phyloP scores from a whole-genome alignment of 2,329 filamentous ascomycete species.

The Aureobasidium lini region DNA sequence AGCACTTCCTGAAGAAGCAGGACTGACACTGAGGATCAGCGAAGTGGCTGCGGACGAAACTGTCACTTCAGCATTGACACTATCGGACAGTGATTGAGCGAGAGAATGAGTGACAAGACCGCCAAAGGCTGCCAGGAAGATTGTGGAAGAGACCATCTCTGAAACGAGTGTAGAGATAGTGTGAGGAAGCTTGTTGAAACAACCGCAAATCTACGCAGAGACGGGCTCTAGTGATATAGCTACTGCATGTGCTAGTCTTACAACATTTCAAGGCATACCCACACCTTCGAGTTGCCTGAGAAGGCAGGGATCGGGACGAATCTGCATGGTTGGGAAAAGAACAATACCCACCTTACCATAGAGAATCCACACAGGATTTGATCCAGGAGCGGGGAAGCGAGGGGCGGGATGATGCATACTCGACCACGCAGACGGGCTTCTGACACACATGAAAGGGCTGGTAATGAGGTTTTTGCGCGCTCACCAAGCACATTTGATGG shows the following conservation, averaged over 20 bases:
- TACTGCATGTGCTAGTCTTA: background rate
- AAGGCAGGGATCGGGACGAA: background rate
- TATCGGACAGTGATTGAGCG: background rate
- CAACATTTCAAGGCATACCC: background rate
- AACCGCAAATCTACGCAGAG: background rate
- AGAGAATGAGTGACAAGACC: slow-evolving; percentile 4
- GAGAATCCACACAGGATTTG: background rate
- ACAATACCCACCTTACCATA: background rate
- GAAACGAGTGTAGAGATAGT: slow-evolving; percentile 6
- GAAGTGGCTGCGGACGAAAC: background rate
- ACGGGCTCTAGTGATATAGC: background rate
- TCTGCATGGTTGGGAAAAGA: slow-evolving; percentile 1
- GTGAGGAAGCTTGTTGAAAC: background rate
- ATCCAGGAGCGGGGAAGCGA: background rate
- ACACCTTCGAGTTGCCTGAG: background rate
- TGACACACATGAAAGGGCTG: background rate
- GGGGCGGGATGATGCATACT: slow-evolving; percentile 3
- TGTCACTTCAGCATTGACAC: slow-evolving; percentile 3
- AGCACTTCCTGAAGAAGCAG: background rate
- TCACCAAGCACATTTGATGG: background rate
- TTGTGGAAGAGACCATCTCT: background rate
- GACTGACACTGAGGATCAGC: background rate
- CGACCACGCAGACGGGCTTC: background rate
- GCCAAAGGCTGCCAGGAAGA: background rate
- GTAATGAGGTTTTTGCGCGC: background rate